Base-by-base conservation (phyloP, 306 rosid genomes). In the Sindora glabra region DNA sequence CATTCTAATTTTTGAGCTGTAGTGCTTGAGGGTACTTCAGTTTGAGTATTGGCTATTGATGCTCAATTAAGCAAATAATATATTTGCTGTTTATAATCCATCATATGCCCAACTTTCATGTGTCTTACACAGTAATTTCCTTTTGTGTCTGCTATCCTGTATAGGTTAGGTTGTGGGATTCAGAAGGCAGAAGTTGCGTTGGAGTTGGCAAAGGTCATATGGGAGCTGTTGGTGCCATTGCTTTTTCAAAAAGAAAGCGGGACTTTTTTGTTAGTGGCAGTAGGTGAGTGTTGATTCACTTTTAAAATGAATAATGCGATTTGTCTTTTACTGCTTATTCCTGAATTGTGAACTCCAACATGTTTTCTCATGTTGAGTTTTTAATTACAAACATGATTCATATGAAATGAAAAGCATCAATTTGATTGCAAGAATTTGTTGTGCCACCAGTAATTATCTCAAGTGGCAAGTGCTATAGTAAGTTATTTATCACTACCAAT, bases 211-310 rank as follows among this genome's bases (percentile, higher is more conserved):
- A 55, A 39, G 96, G 98, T 59, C 98, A 92, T 64, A 80, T 75
- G 86, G 95, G 94, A 56, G 87, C 96, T 44, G 84, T 92, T 54
- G 98, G 96, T 74, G 95, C 96, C 2, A 26, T 92, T 78, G 90
- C 95, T 45, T 92, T 92, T 67, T 88, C 96, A 25, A 92, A 76
- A 73, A 81, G 73, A 72, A 72, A 56, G 29, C 67, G 59, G n/a
- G 83, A 84, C 67, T 92, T 92, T 81, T 92, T 92, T 67, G 85
- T 92, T 50, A 86, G 98, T 74, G 98, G 98, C 70, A 88, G 98
- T 58, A 74, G 96, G 98, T 92, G 65, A 55, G 89, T 38, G 8
- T 11, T 68, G 7, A 4, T 21, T 6, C 6, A 14, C n/a, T 40
- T 55, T 21, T 5, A 7, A 42, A 17, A 46, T 21, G 37, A 52